A percentile compares a stretch with the other conserved stretches of the same genome.
Evolutionary conservation across 163 green algal genomes (phyloP).

Genomic region (Scenedesmus sp.): DNA sequence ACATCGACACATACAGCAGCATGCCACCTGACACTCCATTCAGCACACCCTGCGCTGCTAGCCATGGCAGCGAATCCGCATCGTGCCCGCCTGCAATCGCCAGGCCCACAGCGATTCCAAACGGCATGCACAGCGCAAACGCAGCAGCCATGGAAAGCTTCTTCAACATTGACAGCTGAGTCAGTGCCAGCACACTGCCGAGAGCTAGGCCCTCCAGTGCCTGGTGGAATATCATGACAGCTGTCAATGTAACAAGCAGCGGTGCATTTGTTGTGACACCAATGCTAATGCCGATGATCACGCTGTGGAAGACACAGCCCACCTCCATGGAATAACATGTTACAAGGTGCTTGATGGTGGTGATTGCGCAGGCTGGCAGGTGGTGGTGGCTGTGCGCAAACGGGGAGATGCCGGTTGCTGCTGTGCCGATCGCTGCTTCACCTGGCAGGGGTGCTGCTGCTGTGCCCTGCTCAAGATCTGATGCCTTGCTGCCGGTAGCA

Average conservation of each 20-base stretch:
- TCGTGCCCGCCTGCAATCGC: slow-evolving; percentile 51
- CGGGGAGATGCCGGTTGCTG: neutral
- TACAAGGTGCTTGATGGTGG: slow-evolving; percentile 7
- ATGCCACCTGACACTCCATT: slow-evolving; percentile 64
- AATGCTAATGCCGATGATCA: slow-evolving; percentile 33
- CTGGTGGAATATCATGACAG: slow-evolving; percentile 41
- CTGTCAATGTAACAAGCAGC: slow-evolving; percentile 12
- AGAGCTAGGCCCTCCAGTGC: slow-evolving; percentile 59
- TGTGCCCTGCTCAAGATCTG: neutral
- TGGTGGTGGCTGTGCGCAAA: slow-evolving; percentile 34
- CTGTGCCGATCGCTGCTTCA: neutral
- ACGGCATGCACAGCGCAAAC: slow-evolving; percentile 56
- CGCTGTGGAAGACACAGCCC: slow-evolving; percentile 36
- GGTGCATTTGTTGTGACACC: neutral
- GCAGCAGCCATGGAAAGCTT: slow-evolving; percentile 51
- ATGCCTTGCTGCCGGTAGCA: neutral
- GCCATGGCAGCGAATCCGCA: neutral
- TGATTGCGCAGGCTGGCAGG: slow-evolving; percentile 10
- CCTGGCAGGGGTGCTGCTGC: neutral
- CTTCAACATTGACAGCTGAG: slow-evolving; percentile 42
- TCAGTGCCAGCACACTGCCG: slow-evolving; percentile 47
- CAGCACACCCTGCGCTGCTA: slow-evolving; percentile 56
- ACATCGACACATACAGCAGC: slow-evolving; percentile 66
- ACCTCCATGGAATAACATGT: slow-evolving; percentile 19
- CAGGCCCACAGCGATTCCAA: slow-evolving; percentile 62